Base-by-base conservation (phyloP, 257 asterid species). In the Nicotiana knightiana region DNA sequence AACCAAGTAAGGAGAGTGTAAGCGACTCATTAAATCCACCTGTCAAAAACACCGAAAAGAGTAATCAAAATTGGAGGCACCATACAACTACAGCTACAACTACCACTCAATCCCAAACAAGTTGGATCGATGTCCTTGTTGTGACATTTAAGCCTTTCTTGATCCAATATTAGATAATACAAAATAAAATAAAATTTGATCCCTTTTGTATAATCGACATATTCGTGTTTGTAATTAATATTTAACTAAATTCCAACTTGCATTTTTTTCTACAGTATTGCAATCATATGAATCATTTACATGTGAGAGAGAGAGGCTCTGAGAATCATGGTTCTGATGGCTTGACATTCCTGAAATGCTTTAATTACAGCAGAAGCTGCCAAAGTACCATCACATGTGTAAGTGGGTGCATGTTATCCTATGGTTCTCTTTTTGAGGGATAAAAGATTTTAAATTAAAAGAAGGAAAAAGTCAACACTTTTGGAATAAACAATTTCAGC, bases 21-120 rank as follows among this genome's bases (percentile, higher is more conserved):
- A 82, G 4, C 89, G 88, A 86, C 98, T 93, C 39, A 94, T 82
- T 46, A 94, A 83, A 79, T 93, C 98, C 62, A 94, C 98, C 97
- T 93, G 89, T 21, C 71, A 35, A 75, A 32, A 77, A 39, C 8
- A 80, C 12, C 13, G 5, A 48, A 26, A 0, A 11, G 6, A 53
- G 0, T 53, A 4, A 1, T 53, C 18, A 53, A 3, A 13, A 3
- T 53, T 15, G 3, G 62, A 4, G 62, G 10, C 62, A 57, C 1
- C 51, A 43, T 9, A 1, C 1, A 37, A 43, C 3, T 2, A 9
- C 1, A 37, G 9, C 3, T 2, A 9, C 3, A 43, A 43, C 1
- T 43, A 43, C 48, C 0, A 43, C 48, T 43, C 10, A 43, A 2
- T 43, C 48, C 8, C 48, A 43, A 43, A 3, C 48, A 39, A 39